Evolutionary conservation across 257 asterid genomes (phyloP).

Genomic region (Gentiana macrophylla): DNA sequence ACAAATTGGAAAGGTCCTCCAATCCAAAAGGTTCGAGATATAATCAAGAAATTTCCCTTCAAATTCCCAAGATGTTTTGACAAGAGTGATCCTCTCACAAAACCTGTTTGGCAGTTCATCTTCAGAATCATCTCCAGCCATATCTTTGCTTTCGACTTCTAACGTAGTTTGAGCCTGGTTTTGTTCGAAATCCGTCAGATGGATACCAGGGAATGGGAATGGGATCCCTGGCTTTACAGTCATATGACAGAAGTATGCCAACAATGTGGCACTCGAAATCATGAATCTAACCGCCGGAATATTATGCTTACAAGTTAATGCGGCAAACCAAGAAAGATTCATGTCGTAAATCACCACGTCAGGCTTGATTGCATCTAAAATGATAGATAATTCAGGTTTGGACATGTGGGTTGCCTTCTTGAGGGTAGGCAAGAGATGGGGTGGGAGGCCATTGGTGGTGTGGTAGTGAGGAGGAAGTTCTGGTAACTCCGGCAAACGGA

Average conservation of each 20-base stretch:
- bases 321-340: constrained; percentile 2
- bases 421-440: constrained; percentile 10
- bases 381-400: background rate
- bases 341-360: constrained; percentile 8
- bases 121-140: background rate
- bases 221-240: background rate
- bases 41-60: constrained; percentile 5
- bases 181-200: constrained; percentile 1
- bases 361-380: constrained; percentile 11
- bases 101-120: background rate
- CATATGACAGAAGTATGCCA: constrained; percentile 1
- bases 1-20: background rate
- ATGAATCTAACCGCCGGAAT: constrained; percentile 8
- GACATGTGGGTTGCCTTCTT: constrained; percentile 1
- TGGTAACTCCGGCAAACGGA: constrained; percentile 1
- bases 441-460: constrained; percentile 16
- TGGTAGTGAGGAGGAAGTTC: constrained; percentile 11
- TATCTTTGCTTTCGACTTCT: background rate
- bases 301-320: background rate
- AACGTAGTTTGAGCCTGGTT: background rate
- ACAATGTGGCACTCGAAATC: background rate
- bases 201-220: constrained; percentile 6
- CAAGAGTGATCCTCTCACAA: background rate
- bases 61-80: background rate
- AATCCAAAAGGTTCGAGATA: background rate